Conservation (phyloP, 805 yeast species). For the Torulaspora gathmanii region DNA sequence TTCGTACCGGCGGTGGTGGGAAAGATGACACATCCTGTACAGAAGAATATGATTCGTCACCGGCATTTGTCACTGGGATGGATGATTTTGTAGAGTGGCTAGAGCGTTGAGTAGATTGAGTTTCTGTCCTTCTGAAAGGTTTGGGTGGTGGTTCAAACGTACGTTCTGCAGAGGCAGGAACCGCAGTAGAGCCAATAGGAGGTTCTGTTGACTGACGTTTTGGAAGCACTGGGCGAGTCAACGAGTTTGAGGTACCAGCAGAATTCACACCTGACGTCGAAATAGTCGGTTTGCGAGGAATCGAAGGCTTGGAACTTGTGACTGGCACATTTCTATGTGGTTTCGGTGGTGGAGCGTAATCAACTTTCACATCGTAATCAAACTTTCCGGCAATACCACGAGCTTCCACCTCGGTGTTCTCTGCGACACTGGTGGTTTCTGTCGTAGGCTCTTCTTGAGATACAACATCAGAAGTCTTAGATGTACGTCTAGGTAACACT, state of each 20-base stretch:
- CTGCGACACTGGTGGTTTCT: not conserved
- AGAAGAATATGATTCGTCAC: not conserved
- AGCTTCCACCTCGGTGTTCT: not conserved
- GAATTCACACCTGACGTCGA: not conserved
- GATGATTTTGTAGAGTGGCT: not conserved
- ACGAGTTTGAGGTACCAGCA: conserved; percentile 25
- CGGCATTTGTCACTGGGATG: not conserved
- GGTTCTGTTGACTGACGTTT: conserved; percentile 2
- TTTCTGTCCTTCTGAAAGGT: conserved; percentile 19
- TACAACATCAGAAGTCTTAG: not conserved
- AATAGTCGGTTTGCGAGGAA: not conserved
- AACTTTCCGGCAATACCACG: conserved; percentile 36
- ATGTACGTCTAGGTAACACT: not conserved
- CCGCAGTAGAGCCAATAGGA: not conserved
- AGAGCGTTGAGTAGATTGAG: not conserved
- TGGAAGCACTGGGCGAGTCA: conserved; percentile 8
- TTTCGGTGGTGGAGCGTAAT: conserved; percentile 39
- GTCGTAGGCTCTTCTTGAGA: not conserved
- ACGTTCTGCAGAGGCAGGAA: not conserved
- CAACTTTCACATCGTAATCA: conserved; percentile 34
- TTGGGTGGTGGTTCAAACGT: conserved; percentile 36
- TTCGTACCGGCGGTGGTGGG: conserved; percentile 30
- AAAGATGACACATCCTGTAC: conserved; percentile 12
- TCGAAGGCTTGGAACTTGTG: conserved; percentile 20
- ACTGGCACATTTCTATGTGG: conserved; percentile 22